Percentiles rank a stretch among this genome's conserved stretches.
These are phyloP conservation scores for Lactarius deliciosus DNA, from an alignment of 768 basidiomycete species.

Conservation along the genomic window DNA sequence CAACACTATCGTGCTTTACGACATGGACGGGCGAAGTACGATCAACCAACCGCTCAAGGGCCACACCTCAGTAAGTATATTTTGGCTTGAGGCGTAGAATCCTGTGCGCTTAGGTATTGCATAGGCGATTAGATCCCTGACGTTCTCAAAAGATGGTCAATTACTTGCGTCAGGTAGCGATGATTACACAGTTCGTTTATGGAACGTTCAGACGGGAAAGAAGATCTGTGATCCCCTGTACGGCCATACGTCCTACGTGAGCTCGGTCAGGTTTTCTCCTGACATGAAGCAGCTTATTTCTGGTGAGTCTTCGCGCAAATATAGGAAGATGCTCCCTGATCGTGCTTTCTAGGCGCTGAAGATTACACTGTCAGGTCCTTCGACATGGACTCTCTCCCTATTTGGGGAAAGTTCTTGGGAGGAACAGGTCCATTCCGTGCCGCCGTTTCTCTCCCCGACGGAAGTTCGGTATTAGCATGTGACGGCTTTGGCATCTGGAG, in stretches of 20 bases:
- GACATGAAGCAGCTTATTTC: constrained; percentile 26
- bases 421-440: constrained; percentile 15
- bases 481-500: constrained; percentile 9
- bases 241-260: constrained; percentile 14
- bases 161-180: constrained; percentile 16
- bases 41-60: constrained; percentile 13
- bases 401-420: constrained; percentile 4
- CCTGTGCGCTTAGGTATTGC: not conserved
- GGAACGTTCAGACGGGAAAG: constrained; percentile 22
- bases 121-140: constrained; percentile 11
- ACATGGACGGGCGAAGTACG: constrained; percentile 10
- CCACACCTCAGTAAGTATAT: constrained; percentile 15
- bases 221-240: constrained; percentile 16
- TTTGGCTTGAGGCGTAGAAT: not conserved
- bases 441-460: not conserved
- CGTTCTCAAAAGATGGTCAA: constrained; percentile 15
- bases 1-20: constrained; percentile 13
- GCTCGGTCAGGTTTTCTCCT: constrained; percentile 25
- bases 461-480: constrained; percentile 6
- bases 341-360: constrained; percentile 10
- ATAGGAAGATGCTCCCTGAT: not conserved
- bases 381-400: constrained; percentile 22
- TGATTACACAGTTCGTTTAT: constrained; percentile 17
- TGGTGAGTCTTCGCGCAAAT: not conserved
- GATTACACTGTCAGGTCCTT: constrained; percentile 18